Conservation (phyloP, 352 stramenopile species). For the Phytopythium mirpurense region DNA sequence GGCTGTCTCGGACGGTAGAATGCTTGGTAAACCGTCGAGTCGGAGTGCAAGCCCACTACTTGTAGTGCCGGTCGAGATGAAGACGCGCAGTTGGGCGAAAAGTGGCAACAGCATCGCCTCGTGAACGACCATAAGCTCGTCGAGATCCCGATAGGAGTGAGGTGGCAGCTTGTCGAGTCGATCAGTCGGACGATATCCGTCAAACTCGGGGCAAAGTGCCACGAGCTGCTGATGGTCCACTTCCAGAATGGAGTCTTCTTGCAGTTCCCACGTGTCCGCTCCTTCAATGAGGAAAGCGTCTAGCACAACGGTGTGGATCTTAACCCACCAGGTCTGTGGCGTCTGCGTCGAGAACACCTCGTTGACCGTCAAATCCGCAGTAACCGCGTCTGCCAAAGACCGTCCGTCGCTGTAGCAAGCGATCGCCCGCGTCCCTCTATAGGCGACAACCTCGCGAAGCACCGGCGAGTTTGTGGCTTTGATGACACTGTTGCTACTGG, state of each 20-base stretch:
- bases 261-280: not conserved
- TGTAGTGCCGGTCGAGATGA: not conserved
- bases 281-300: not conserved
- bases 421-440: conserved; percentile 44
- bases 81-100: conserved; percentile 21
- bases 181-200: conserved; percentile 48
- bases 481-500: not conserved
- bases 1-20: no score
- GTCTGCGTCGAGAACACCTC: conserved; percentile 46
- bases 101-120: conserved; percentile 44
- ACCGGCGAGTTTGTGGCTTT: not conserved
- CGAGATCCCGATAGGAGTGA: conserved; percentile 8
- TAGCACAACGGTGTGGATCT: conserved; percentile 35
- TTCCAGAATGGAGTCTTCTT: conserved; percentile 4
- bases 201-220: conserved; percentile 29
- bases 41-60: not conserved
- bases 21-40: no score
- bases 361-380: conserved; percentile 40
- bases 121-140: conserved; percentile 43
- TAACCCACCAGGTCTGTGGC: conserved; percentile 60
- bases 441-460: conserved; percentile 17
- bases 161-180: conserved; percentile 8
- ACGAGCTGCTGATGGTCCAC: conserved; percentile 38
- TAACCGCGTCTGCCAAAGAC: conserved; percentile 2
- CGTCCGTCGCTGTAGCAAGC: not conserved